These are phyloP conservation scores for Cyclocybe aegerita DNA, from an alignment of 768 basidiomycete genomes.

Conservation along the genomic window DNA sequence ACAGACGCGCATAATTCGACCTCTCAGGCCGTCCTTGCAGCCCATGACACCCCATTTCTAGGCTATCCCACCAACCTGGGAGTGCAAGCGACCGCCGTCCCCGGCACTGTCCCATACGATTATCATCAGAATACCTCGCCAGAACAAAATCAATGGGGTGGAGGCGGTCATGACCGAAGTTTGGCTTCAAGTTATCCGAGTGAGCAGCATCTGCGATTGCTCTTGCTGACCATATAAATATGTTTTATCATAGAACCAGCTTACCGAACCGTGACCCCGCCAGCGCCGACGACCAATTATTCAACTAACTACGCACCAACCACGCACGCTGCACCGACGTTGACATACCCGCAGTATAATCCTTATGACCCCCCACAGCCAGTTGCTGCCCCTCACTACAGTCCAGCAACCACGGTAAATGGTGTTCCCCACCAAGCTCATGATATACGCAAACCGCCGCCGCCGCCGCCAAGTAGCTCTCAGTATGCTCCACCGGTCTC, in stretches of 20 bases:
- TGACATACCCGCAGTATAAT: slow-evolving; percentile 8
- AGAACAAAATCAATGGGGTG: too few relatives aligned
- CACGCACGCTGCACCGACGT: not conserved
- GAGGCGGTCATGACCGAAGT: too few relatives aligned
- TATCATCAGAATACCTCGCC: too few relatives aligned
- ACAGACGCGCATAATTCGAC: slow-evolving; percentile 6
- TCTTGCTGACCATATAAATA: too few relatives aligned
- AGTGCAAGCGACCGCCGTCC: too few relatives aligned
- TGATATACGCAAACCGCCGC: slow-evolving; percentile 1
- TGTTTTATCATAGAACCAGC: too few relatives aligned
- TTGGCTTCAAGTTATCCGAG: too few relatives aligned
- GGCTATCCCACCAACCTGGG: slow-evolving; percentile 1
- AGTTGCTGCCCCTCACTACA: too few relatives aligned
- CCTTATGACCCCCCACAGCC: slow-evolving; percentile 1
- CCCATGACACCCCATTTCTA: not conserved
- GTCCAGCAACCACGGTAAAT: not conserved
- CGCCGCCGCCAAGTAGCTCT: not conserved
- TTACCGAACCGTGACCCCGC: not conserved
- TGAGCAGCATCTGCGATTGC: too few relatives aligned
- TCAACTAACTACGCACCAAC: not conserved
- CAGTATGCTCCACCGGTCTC: slow-evolving; percentile 8
- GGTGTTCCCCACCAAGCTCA: not conserved
- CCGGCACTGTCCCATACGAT: too few relatives aligned
- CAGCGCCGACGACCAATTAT: not conserved
- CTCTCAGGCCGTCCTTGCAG: slow-evolving; percentile 1